Evolutionary conservation across 2,329 filamentous ascomycete species (phyloP).

Genomic region (Acrocalymma vagum): DNA sequence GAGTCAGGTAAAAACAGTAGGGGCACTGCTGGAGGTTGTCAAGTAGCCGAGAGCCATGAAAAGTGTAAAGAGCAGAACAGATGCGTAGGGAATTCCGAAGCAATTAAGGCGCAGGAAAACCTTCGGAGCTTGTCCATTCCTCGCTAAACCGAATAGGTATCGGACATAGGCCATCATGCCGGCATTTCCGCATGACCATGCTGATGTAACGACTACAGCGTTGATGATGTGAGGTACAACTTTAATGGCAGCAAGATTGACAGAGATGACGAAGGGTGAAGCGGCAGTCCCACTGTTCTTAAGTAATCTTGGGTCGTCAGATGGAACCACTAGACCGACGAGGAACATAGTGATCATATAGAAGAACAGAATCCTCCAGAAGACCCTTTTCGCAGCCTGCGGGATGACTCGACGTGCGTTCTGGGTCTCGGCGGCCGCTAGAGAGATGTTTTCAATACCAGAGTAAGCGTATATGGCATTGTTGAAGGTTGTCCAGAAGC

Average conservation of each 20-base stretch:
- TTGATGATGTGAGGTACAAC: constrained; percentile 77
- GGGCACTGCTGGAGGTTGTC: constrained; percentile 52
- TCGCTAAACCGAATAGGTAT: constrained; percentile 56
- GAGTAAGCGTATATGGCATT: constrained; percentile 55
- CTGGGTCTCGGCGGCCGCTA: constrained; percentile 39
- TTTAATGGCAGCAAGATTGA: constrained; percentile 70
- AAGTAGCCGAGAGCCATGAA: constrained; percentile 59
- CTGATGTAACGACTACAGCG: constrained; percentile 75
- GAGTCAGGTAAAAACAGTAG: constrained; percentile 70
- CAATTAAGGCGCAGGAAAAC: constrained; percentile 56
- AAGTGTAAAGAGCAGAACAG: constrained; percentile 41
- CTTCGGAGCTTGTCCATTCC: constrained; percentile 60
- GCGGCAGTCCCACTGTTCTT: constrained; percentile 49
- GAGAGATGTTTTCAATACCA: constrained; percentile 36
- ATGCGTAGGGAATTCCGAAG: constrained; percentile 49
- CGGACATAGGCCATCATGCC: constrained; percentile 63
- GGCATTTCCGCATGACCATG: constrained; percentile 74
- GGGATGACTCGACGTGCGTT: constrained; percentile 54
- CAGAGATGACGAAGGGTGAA: constrained; percentile 66
- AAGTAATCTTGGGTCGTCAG: constrained; percentile 58
- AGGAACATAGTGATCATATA: constrained; percentile 59
- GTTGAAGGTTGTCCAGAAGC: constrained; percentile 62
- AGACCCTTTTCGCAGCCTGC: constrained; percentile 61
- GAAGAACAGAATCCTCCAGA: constrained; percentile 62
- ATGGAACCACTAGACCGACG: constrained; percentile 65